These are phyloP conservation scores for Nicotiana sylvestris DNA, from an alignment of 257 asterid genomes.

Conservation along the genomic window DNA sequence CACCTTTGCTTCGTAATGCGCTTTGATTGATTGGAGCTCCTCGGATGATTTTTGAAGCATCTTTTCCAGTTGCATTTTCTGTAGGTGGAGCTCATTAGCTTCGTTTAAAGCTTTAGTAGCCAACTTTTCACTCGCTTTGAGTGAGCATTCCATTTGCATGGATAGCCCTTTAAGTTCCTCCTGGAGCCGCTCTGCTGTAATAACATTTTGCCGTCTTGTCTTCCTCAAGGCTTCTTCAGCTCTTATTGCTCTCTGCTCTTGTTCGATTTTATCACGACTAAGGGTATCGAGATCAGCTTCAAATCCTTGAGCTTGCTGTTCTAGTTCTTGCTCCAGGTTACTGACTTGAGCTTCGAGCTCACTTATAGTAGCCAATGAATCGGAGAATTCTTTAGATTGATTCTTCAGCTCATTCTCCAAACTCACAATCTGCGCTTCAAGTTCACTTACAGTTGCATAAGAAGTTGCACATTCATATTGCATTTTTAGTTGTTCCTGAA, in stretches of 20 bases:
- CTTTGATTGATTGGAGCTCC: slow-evolving; percentile 36
- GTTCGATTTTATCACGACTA: slow-evolving; percentile 61
- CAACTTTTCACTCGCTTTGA: slow-evolving; percentile 72
- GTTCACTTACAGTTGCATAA: slow-evolving; percentile 21
- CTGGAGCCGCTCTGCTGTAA: slow-evolving; percentile 75
- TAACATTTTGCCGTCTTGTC: slow-evolving; percentile 61
- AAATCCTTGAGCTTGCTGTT: slow-evolving; percentile 61
- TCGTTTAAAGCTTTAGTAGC: slow-evolving; percentile 75
- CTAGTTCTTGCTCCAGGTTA: slow-evolving; percentile 76
- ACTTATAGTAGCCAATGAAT: slow-evolving; percentile 36
- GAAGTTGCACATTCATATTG: slow-evolving; percentile 79
- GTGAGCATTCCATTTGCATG: slow-evolving; percentile 60
- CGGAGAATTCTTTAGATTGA: slow-evolving; percentile 43
- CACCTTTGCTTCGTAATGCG: slow-evolving; percentile 47
- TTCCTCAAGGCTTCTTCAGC: slow-evolving; percentile 90
- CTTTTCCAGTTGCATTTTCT: slow-evolving; percentile 53
- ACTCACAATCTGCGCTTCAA: not conserved
- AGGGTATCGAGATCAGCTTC: slow-evolving; percentile 78
- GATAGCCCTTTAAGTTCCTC: slow-evolving; percentile 73
- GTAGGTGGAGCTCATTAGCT: slow-evolving; percentile 61
- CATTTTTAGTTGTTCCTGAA: slow-evolving; percentile 84
- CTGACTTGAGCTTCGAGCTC: slow-evolving; percentile 60
- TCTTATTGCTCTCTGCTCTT: slow-evolving; percentile 82
- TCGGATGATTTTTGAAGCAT: slow-evolving; percentile 48
- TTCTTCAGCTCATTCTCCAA: slow-evolving; percentile 42